These are phyloP conservation scores for Talaromyces sp. DNA, from an alignment of 2,329 filamentous ascomycete species.

Conservation along the genomic window DNA sequence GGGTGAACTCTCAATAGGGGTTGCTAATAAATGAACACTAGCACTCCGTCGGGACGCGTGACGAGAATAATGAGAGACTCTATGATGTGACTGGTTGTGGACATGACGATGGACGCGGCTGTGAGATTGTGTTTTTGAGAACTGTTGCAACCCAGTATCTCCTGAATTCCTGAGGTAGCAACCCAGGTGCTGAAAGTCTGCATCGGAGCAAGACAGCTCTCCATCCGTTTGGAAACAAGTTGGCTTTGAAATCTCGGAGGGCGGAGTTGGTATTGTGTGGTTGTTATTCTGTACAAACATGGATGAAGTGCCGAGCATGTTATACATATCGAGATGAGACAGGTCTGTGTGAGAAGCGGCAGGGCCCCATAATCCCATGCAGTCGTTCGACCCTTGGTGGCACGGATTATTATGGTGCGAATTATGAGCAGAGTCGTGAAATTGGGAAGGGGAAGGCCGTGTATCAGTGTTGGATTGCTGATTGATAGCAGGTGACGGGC, in stretches of 20 bases:
- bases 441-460: slow-evolving; percentile 1
- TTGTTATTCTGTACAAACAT: slow-evolving; percentile 6
- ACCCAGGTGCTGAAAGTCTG: slow-evolving; percentile 25
- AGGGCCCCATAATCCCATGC: slow-evolving; percentile 17
- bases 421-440: slow-evolving; percentile 4
- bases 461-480: neutral
- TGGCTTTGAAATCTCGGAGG: slow-evolving; percentile 13
- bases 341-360: slow-evolving; percentile 22
- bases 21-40: slow-evolving; percentile 31
- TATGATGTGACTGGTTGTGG: slow-evolving; percentile 29
- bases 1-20: slow-evolving; percentile 32
- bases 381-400: slow-evolving; percentile 24
- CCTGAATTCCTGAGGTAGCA: slow-evolving; percentile 22
- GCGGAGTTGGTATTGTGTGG: slow-evolving; percentile 1
- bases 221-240: slow-evolving; percentile 17
- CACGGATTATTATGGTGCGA: neutral
- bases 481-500: neutral
- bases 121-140: slow-evolving; percentile 21
- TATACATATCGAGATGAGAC: slow-evolving; percentile 28
- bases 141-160: slow-evolving; percentile 11
- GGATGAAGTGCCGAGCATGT: slow-evolving; percentile 27
- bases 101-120: slow-evolving; percentile 21
- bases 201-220: slow-evolving; percentile 25
- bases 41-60: slow-evolving; percentile 31
- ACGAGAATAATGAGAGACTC: slow-evolving; percentile 29